Conservation (phyloP, 2,329 filamentous ascomycete species). For the Lachnum nothofagi region DNA sequence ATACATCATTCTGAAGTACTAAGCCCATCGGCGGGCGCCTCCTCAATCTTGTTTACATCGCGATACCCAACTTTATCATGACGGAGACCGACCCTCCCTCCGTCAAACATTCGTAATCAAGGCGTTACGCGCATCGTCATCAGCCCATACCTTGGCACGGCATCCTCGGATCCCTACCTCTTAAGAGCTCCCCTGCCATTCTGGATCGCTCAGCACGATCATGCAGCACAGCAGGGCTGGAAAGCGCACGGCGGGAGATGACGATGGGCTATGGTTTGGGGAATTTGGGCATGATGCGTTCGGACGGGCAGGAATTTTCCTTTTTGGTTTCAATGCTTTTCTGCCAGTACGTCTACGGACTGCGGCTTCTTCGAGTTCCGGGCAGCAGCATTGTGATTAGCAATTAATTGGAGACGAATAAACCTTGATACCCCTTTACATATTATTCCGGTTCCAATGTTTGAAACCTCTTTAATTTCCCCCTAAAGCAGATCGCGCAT, state of each 20-base stretch:
- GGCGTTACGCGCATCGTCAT: conserved; percentile 18
- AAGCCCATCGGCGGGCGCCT: conserved; percentile 33
- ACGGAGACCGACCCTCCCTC: conserved; percentile 16
- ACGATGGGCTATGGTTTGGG: background rate
- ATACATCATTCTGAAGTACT: conserved; percentile 88
- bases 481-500: background rate
- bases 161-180: conserved; percentile 13
- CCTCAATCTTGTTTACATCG: background rate
- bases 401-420: conserved; percentile 3
- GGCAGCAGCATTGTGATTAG: conserved; percentile 3
- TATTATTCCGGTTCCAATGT: background rate
- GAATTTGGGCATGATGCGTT: background rate
- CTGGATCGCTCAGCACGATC: background rate
- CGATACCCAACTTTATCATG: background rate
- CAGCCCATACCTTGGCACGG: conserved; percentile 17
- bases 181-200: background rate
- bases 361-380: conserved; percentile 12
- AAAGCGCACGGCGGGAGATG: background rate
- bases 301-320: background rate
- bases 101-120: conserved; percentile 5
- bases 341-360: conserved; percentile 23
- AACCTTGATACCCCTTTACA: conserved; percentile 7
- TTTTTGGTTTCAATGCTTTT: background rate
- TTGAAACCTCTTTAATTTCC: background rate
- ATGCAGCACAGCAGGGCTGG: background rate